phyloP scores from a whole-genome alignment of 371 early-diverging fungal genomes.

The Mucor piriformis region DNA sequence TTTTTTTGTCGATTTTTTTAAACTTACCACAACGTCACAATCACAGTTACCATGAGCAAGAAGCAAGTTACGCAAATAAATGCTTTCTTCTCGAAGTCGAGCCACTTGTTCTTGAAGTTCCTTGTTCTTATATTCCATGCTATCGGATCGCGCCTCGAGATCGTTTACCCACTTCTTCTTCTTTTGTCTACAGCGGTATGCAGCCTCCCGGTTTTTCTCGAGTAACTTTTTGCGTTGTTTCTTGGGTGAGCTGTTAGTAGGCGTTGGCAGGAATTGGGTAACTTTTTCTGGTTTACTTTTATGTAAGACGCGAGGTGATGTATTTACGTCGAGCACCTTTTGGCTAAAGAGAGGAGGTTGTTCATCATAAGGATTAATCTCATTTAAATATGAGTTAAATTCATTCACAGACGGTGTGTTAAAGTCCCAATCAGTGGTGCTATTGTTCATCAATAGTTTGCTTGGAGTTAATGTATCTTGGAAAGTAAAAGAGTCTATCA shows the following conservation, averaged over 20 bases:
- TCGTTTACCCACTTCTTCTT: conserved; percentile 75
- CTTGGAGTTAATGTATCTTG: conserved; percentile 22
- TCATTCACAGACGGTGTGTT: conserved; percentile 5
- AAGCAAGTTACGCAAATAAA: conserved; percentile 67
- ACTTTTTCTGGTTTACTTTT: background rate
- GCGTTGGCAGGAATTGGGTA: background rate
- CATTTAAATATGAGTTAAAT: conserved; percentile 7
- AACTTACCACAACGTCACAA: conserved; percentile 41
- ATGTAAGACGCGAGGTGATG: conserved; percentile 5
- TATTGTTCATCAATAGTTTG: conserved; percentile 9
- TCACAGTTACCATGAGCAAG: conserved; percentile 65
- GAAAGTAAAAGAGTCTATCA: background rate
- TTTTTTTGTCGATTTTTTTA: too few species aligned
- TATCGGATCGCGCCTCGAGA: conserved; percentile 62
- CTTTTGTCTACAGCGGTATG: conserved; percentile 81
- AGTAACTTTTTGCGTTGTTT: conserved; percentile 49
- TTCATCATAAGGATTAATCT: conserved; percentile 7
- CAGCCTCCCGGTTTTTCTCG: conserved; percentile 79
- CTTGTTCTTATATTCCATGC: conserved; percentile 60
- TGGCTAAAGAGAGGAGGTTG: background rate
- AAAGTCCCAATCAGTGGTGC: conserved; percentile 13
- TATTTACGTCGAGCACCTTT: background rate
- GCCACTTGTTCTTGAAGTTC: conserved; percentile 58
- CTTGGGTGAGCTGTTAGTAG: conserved; percentile 3
- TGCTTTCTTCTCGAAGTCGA: conserved; percentile 70